Conservation (phyloP, 192 early-diverging fungal species). For the Backusella westeae region DNA sequence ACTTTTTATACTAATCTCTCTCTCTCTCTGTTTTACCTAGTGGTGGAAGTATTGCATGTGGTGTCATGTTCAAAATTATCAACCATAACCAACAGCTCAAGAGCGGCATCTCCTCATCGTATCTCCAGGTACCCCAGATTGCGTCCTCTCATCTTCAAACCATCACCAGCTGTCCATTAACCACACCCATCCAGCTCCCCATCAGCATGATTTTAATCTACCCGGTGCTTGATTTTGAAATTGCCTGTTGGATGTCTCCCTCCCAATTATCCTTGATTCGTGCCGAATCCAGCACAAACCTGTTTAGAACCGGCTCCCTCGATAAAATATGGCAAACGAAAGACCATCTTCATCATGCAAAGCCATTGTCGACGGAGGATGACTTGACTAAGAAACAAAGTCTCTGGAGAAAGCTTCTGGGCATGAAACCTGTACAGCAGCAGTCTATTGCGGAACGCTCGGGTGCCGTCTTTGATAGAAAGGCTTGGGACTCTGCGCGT, state of each 20-base stretch:
- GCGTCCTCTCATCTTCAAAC: not conserved
- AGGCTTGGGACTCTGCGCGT: slow-evolving; percentile 43
- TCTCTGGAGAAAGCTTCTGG: slow-evolving; percentile 30
- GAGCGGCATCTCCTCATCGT: slow-evolving; percentile 11
- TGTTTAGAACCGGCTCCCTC: slow-evolving; percentile 24
- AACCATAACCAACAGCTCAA: slow-evolving; percentile 38
- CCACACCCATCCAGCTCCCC: slow-evolving; percentile 57
- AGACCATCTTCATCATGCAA: slow-evolving; percentile 64
- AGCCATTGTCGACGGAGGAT: slow-evolving; percentile 59
- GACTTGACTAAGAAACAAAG: slow-evolving; percentile 37
- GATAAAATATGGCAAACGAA: slow-evolving; percentile 45
- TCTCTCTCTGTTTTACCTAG: slow-evolving; percentile 32
- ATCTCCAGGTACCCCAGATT: not conserved
- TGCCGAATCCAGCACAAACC: slow-evolving; percentile 50
- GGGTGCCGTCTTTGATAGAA: slow-evolving; percentile 12
- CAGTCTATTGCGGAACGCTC: slow-evolving; percentile 8
- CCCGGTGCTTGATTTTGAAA: slow-evolving; percentile 86
- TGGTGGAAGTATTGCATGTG: slow-evolving; percentile 82
- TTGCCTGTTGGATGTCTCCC: slow-evolving; percentile 88
- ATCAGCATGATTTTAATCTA: slow-evolving; percentile 82
- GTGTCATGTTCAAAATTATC: slow-evolving; percentile 78
- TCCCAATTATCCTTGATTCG: slow-evolving; percentile 59
- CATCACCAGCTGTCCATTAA: not conserved
- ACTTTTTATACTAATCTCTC: not conserved
- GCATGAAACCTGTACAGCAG: slow-evolving; percentile 15